Percentiles rank a stretch among this genome's conserved stretches.
phyloP scores from a whole-genome alignment of 2,329 filamentous ascomycete species.

The Canariomyces notabilis region DNA sequence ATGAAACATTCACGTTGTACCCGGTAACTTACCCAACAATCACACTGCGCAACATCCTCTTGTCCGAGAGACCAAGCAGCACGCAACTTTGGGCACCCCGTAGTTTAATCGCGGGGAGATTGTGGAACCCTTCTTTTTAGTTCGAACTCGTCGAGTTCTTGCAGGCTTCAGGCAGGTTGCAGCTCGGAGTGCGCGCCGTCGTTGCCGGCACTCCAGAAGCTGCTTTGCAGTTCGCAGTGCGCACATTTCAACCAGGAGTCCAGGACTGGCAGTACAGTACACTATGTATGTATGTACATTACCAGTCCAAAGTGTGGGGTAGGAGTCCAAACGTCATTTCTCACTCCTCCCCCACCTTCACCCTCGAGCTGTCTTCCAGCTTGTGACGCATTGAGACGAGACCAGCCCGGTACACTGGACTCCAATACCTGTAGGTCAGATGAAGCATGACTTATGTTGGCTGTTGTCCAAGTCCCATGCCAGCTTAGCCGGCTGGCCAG shows the following conservation, averaged over 20 bases:
- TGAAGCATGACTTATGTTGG: not conserved
- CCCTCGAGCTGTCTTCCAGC: not conserved
- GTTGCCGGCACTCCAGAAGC: not conserved
- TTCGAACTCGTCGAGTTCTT: not conserved
- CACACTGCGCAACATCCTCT: constrained; percentile 27
- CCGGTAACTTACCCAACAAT: constrained; percentile 16
- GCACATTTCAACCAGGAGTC: too few species aligned
- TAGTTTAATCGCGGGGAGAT: too few species aligned
- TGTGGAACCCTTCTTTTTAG: not conserved
- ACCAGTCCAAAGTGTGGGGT: too few species aligned
- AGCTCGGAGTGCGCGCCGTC: not conserved
- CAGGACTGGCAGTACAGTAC: too few species aligned
- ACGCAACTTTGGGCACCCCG: not conserved
- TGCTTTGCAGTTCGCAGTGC: too few species aligned
- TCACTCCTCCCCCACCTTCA: not conserved
- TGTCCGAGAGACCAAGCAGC: constrained; percentile 20
- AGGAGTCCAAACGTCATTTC: constrained; percentile 6
- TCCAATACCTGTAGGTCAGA: not conserved
- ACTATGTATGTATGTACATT: too few species aligned
- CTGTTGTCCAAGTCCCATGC: constrained; percentile 1
- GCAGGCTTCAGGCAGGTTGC: not conserved
- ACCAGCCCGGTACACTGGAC: too few species aligned
- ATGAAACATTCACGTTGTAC: too few species aligned
- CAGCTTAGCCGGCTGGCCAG: constrained; percentile 10
- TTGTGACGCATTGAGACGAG: constrained; percentile 7